Percentiles rank a stretch among this genome's conserved stretches.
Conservation (phyloP, 2,329 filamentous ascomycete species). For the Paramyrothecium sp. region DNA sequence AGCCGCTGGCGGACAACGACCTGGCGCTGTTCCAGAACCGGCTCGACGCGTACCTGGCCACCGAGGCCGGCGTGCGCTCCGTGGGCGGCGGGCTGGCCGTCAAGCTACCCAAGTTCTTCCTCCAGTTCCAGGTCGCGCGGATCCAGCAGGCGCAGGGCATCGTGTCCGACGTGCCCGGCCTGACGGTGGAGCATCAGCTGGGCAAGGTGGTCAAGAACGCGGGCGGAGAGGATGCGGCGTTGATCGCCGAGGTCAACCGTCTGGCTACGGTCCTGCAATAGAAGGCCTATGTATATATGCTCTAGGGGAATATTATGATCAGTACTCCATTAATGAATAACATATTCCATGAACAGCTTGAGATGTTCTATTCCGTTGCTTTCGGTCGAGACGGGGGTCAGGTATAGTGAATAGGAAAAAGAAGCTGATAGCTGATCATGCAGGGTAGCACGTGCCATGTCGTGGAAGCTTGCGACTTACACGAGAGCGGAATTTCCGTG, state of each 20-base stretch:
- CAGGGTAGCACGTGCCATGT: too few relatives aligned
- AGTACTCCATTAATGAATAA: too few relatives aligned
- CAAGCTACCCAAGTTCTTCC: conserved; percentile 64
- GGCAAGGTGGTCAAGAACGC: conserved; percentile 58
- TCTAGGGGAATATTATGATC: too few relatives aligned
- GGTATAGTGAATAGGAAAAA: too few relatives aligned
- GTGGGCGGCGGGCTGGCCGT: conserved; percentile 52
- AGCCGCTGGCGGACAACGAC: conserved; percentile 46
- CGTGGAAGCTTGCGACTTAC: too few relatives aligned
- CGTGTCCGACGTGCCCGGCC: conserved; percentile 46
- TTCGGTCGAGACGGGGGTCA: too few relatives aligned
- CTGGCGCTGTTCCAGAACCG: conserved; percentile 50
- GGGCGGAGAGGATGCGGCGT: conserved; percentile 42
- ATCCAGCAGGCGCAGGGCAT: conserved; percentile 60
- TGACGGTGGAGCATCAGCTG: conserved; percentile 54
- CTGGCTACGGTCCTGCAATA: conserved; percentile 26
- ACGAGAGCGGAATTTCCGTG: too few relatives aligned
- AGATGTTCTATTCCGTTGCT: too few relatives aligned
- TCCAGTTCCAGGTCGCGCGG: conserved; percentile 56
- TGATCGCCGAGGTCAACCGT: conserved; percentile 52
- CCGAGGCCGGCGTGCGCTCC: conserved; percentile 56
- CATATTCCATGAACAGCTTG: too few relatives aligned
- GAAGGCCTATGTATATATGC: background rate
- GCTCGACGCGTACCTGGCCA: conserved; percentile 57
- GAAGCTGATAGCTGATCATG: too few relatives aligned